Base-by-base conservation (phyloP, 305 asterid genomes). In the Fraxinus xanthoxyloides region DNA sequence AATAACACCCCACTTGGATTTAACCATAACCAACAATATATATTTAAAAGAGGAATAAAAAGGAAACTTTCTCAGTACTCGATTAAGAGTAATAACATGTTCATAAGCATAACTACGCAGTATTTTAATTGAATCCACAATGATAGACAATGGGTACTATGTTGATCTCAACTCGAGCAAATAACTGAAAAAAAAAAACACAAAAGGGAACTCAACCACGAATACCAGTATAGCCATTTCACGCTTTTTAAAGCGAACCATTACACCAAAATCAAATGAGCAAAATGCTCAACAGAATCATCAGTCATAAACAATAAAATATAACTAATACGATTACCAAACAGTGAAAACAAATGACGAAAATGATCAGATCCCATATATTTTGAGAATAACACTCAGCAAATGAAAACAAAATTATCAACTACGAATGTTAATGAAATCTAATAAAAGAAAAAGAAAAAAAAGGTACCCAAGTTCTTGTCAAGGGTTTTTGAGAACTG, bases 401-500 rank as follows among this genome's bases (percentile, higher is more conserved):
- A 54, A 54, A 54, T 54, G 6, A 15, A 34, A 34, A 34, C 36
- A 4, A 34, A 34, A 34, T 34, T 34, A 34, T 34, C 24, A 54
- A 54, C 5, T 54, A 54, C 8, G 23, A 5, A 15, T 54, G 24
- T 21, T 54, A 15, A 54, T 4, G 7, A 15, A n/a, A 54, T 30
- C 5, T 54, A 5, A 54, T 34, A 54, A 54, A 54, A 1, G 23
- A 51, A 3, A 2, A 83, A 5, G 4, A 54, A 54, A 3, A n/a
- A 51, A 1, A 1, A 82, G 84, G 9, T 7, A 95, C 98, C 98
- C 48, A 95, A 88, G 77, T 95, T 95, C 87, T 95, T 95, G 79
- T 95, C 98, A 0, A 95, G 90, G 3, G 97, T 93, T 65, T 93
- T 95, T 73, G 98, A 83, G 90, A 95, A 95, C 90, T 95, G 98